Evolutionary conservation across 352 stramenopile species (phyloP), one percentile per base, ranked within the genome.

Genomic region (Globisporangium cylindrosporum): DNA sequence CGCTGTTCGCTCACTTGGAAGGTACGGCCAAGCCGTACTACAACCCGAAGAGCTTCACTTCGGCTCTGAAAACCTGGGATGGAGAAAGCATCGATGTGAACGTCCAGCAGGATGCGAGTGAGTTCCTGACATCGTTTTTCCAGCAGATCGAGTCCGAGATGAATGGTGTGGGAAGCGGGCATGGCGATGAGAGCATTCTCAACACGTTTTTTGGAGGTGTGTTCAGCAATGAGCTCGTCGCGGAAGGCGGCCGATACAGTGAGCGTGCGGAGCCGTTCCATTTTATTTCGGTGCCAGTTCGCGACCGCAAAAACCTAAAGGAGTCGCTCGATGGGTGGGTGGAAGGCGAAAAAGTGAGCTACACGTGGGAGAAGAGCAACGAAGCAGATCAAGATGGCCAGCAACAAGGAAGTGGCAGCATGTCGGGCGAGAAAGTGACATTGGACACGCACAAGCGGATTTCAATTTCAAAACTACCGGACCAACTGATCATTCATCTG

Each of bases 101-200:
- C 65, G 66, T 96, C 36, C 94, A 98, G 75, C 92, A 98, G 72
- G 94, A 98, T 66, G 94, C 93, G 3, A 96, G 89, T 38, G 94
- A 98, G 74, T 98, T 98, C 67, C 70, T 98, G 41, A 94, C 91
- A 1, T 92, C 86, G n/a, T 97, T 98, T 59, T 95, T 98, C 62
- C 90, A 97, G 69, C 88, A 97, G 67, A 84, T 98, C 25, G 89
- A 97, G 75, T 94, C 87, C 3, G 89, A 96, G 63, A 93, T 95
- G 86, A 96, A 96, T 58, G 86, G 86, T n/a, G 79, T 84, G 43
- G 71, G 58, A 68, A 72, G 73, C 36, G 71, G 73, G 18, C 65
- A 72, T n/a, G 79, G 70, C 53, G 77, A 90, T 61, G 90, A 98
- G 51, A 93, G 89, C 67, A 80, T 95, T 18, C 71, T 98, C 12